phyloP scores from a whole-genome alignment of 73 alveolate genomes.

The Paramecium bursaria region DNA sequence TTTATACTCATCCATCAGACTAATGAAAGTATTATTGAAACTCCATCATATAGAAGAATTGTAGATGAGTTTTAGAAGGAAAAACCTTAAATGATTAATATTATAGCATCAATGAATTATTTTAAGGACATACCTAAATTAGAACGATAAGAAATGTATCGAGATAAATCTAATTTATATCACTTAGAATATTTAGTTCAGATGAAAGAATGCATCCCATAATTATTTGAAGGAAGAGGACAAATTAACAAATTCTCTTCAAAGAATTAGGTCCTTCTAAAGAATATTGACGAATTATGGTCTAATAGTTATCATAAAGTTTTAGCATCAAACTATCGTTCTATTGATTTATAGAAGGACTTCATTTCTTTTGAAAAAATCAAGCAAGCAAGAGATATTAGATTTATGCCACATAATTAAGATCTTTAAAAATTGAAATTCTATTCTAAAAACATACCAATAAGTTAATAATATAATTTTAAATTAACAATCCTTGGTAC shows the following conservation, averaged over 20 bases:
- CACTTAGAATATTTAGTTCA: not conserved
- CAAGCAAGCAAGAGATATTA: not conserved
- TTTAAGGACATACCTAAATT: not conserved
- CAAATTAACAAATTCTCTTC: not conserved
- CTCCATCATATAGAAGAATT: not conserved
- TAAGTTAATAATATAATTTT: not conserved
- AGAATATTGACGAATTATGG: conserved; percentile 7
- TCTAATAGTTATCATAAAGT: not conserved
- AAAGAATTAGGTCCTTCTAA: not conserved
- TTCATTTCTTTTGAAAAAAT: not conserved
- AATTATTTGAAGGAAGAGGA: not conserved
- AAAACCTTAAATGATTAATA: not conserved
- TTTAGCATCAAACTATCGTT: not conserved
- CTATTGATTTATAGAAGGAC: not conserved
- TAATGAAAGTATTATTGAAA: not conserved
- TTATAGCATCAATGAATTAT: not conserved
- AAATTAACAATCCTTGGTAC: conserved; percentile 32
- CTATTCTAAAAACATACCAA: not conserved
- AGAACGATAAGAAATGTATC: not conserved
- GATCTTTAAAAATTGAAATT: not conserved
- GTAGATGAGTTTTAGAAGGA: not conserved
- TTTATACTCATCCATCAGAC: conserved; percentile 7
- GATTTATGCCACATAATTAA: not conserved
- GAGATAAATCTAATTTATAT: not conserved
- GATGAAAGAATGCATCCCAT: not conserved